These are phyloP conservation scores for Tilletia setariae DNA, from an alignment of 1,284 basidiomycete genomes.

Conservation along the genomic window DNA sequence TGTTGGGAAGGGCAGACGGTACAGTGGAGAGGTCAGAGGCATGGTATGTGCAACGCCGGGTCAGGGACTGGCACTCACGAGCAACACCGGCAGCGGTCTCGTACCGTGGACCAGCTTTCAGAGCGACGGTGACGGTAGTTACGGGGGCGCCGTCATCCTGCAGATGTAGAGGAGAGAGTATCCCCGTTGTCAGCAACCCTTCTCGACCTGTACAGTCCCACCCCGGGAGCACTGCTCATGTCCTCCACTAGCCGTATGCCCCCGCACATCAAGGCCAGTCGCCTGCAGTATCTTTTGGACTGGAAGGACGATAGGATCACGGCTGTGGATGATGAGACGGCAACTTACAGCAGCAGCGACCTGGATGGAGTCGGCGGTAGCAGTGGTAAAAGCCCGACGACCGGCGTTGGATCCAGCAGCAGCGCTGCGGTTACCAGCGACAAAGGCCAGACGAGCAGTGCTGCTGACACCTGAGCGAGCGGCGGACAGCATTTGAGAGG, in stretches of 20 bases:
- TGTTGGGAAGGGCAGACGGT: not conserved
- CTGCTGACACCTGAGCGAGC: not conserved
- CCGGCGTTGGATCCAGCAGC: conserved; percentile 17
- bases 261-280: too few relatives aligned
- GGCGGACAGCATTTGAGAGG: conserved; percentile 3
- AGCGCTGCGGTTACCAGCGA: not conserved
- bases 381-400: conserved; percentile 35
- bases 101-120: conserved; percentile 46
- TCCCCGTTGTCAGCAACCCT: not conserved
- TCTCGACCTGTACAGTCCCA: not conserved
- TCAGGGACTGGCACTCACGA: conserved; percentile 20
- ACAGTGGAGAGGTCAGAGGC: not conserved
- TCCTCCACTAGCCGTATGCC: not conserved
- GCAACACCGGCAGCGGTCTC: conserved; percentile 44
- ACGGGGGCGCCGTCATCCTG: conserved; percentile 43
- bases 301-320: too few relatives aligned
- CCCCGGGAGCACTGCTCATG: not conserved
- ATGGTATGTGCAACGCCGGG: not conserved
- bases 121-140: conserved; percentile 45
- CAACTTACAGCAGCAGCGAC: conserved; percentile 31
- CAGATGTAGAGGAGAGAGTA: not conserved
- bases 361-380: conserved; percentile 35
- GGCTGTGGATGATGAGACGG: too few relatives aligned
- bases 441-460: conserved; percentile 2
- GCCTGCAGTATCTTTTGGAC: too few relatives aligned